Evolutionary conservation across 441 rosid species (phyloP), one percentile per base, ranked within the genome.

Genomic region (Melastoma candidum): DNA sequence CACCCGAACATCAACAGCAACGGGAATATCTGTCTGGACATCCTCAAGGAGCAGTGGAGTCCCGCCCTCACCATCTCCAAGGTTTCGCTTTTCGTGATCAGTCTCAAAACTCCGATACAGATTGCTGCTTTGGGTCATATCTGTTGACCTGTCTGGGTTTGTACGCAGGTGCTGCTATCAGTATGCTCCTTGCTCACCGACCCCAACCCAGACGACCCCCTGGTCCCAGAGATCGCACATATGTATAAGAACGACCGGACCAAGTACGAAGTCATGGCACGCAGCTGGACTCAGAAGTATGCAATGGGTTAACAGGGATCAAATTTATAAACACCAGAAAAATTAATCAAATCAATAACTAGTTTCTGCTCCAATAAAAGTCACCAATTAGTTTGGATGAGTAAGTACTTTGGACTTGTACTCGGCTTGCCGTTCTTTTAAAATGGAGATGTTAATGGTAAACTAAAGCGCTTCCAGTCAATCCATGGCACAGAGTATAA

Each of bases 31-130:
- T 74, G 78, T 46, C 46, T 70, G 64, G 75, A 74, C 60, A 70
- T 74, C 51, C 78, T 74, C 52, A 74, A 74, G 66, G 78, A 74
- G 54, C 75, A 68, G 12, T 70, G 78, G 78, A 70, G 75, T 46
- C 78, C 78, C 46, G 78, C 71, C 25, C 70, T 74, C 46, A 74
- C 75, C 51, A 53, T 74, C 29, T 74, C 75, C 7, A 74, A 70
- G 75, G 74, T 25, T 22, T 13, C 22, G 6, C 46, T 39, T 24
- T 13, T 17, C 22, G 22, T 17, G 22, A 17, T 17, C 22, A 32
- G 41, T 32, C 41, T 32, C 8, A 32, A 32, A 32, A 32, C 41
- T 32, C 8, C 5, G 8, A 4, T 32, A 32, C 8, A 32, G 41
- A 32, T 1, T 3, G 8, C 7, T 32, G 41, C 41, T 32, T 32